These are phyloP conservation scores for Avicennia marina DNA, from an alignment of 257 asterid genomes.

Conservation along the genomic window DNA sequence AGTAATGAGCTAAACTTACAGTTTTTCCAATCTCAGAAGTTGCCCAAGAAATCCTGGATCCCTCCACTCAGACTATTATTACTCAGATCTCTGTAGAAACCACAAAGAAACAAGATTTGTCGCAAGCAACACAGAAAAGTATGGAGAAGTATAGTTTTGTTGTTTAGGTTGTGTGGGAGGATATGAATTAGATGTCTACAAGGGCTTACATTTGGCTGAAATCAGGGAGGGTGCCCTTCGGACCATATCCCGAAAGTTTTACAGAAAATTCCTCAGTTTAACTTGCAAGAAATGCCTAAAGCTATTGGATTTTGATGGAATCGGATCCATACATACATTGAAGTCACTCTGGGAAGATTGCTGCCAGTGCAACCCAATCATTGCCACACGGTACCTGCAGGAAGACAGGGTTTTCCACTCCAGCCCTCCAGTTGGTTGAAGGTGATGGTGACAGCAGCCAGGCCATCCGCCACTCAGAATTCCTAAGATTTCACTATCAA, in stretches of 20 bases:
- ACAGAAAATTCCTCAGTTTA: neutral
- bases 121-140: neutral
- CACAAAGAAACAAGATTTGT: neutral
- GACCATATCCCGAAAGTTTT: conserved; percentile 16
- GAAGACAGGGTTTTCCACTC: conserved; percentile 25
- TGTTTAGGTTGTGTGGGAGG: neutral
- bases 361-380: conserved; percentile 17
- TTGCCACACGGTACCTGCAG: conserved; percentile 11
- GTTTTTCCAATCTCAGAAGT: conserved; percentile 12
- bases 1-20: conserved; percentile 14
- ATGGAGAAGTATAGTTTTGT: neutral
- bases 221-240: conserved; percentile 10
- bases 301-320: neutral
- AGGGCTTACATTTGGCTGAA: conserved; percentile 25
- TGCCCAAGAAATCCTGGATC: conserved; percentile 20
- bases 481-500: neutral
- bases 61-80: conserved; percentile 14
- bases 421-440: conserved; percentile 15
- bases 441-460: neutral
- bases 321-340: neutral
- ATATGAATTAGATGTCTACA: conserved; percentile 1
- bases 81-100: conserved; percentile 20
- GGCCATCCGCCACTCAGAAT: conserved; percentile 13
- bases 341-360: conserved; percentile 17
- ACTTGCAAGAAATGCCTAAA: neutral